Base-by-base conservation (phyloP, 805 yeast species). In the Saturnispora sanitii region DNA sequence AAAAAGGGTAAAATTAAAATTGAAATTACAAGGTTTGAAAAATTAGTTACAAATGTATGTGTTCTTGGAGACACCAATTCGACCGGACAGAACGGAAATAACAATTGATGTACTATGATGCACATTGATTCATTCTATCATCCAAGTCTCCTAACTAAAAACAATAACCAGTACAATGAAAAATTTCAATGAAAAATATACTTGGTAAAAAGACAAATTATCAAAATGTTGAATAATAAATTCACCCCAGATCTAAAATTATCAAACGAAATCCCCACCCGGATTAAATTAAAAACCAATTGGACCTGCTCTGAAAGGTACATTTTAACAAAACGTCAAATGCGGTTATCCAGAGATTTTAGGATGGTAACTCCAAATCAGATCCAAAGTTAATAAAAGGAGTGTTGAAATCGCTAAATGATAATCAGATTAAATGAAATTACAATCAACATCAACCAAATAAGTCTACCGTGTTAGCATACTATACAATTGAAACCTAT, bases 41-140 rank as follows among this genome's bases (percentile, higher is more conserved):
- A 25, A 19, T 6, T 16, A 22, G 6, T 33, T 23, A 27, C 35
- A 34, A 28, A 37, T 56, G 60, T 56, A 25, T 54, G 60, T 56
- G 60, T 55, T 56, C 56, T 56, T 56, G 60, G 60, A 56, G 60
- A 56, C 60, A 55, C 58, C 59, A 52, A 44, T 49, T 52, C 48
- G 50, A 51, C 46, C 42, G 56, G 43, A 39, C 40, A 31, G 38
- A 37, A 33, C 42, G 43, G 38, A 38, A 34, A 38, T 9, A 46
- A 37, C 37, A 48, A 51, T 49, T 47, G 58, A 54, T 54, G 60
- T 56, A 56, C 60, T 56, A 56, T 56, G 60, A 56, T 56, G 59
- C 60, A 56, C 60, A 43, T 26, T 38, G 35, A 32, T 35, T 44
- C 39, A 13, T 39, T 49, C 33, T 49, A 45, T 54, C 50, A 38